A percentile compares a stretch with the other conserved stretches of the same genome.
These are phyloP conservation scores for Termitomyces sp. DNA, from an alignment of 768 basidiomycete species.

Conservation along the genomic window DNA sequence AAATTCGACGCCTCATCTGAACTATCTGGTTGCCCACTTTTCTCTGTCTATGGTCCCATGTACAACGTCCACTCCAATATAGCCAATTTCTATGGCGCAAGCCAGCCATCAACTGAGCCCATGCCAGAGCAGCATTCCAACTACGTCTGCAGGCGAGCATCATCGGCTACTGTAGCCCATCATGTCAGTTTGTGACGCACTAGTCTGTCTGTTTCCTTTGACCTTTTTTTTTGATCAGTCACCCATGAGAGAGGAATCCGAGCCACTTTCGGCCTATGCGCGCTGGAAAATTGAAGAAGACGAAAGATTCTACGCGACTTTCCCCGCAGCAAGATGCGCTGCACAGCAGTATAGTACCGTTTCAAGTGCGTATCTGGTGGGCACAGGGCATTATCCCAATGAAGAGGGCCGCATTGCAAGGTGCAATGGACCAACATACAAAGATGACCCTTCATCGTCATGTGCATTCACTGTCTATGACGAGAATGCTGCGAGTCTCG, in stretches of 20 bases:
- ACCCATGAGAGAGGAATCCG: slow-evolving; percentile 6
- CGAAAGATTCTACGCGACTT: slow-evolving; percentile 32
- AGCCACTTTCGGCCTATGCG: slow-evolving; percentile 22
- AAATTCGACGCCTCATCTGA: slow-evolving; percentile 7
- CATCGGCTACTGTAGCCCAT: background rate
- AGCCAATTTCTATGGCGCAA: background rate
- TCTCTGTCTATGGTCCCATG: slow-evolving; percentile 1
- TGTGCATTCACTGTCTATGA: background rate
- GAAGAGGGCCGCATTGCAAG: slow-evolving; percentile 4
- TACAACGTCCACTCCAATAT: slow-evolving; percentile 3
- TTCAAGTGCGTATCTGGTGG: slow-evolving; percentile 10
- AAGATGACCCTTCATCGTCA: background rate
- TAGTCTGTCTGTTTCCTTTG: background rate
- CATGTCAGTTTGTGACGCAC: slow-evolving; percentile 1
- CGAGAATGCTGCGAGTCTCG: background rate
- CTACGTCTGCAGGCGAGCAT: slow-evolving; percentile 5
- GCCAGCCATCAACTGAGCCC: background rate
- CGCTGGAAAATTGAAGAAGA: slow-evolving; percentile 32
- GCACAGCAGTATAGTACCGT: slow-evolving; percentile 13
- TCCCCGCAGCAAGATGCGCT: slow-evolving; percentile 28
- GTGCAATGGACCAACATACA: background rate
- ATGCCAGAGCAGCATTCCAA: slow-evolving; percentile 1
- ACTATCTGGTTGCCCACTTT: slow-evolving; percentile 7
- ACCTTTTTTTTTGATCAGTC: slow-evolving; percentile 5
- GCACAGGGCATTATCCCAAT: slow-evolving; percentile 12